Base-by-base conservation (phyloP, 1,284 basidiomycete genomes). In the Rhodotorula sp. region DNA sequence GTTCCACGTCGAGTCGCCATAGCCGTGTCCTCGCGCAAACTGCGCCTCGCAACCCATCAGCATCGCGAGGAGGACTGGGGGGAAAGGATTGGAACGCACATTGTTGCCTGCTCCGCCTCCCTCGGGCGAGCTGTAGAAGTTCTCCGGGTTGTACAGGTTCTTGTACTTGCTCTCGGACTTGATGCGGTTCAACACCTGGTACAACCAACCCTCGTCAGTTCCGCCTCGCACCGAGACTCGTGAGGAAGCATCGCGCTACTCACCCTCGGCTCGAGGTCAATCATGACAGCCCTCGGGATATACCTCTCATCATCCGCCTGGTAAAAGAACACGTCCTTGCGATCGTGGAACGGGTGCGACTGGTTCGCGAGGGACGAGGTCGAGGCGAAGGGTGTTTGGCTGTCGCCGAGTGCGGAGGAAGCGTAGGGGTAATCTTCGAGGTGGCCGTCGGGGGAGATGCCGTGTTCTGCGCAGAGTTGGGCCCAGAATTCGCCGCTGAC, bases 231-330 rank as follows among this genome's bases (percentile, higher is more conserved):
- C 9, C 13, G 47, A 29, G 5, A 46, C 24, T 34, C 17, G 29
- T 24, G 19, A 13, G 4, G 39, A 30, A 29, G 15, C 27, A n/a
- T 48, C 13, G 22, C 10, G 54, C 36, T 4, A 78, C 89, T 78
- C 79, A 95, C 95, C 79, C 96, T 85, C 57, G 96, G 96, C 80
- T 99, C 96, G n/a, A 97, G 86, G 82, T 99, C 96, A 66, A 99
- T 89, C 32, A 99, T 86, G 72, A 99, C 95, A 7, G 96, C 92
- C 64, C 96, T 86, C 15, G 96, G 96, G 75, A 99, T 94, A 81
- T 99, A 99, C 79, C 98, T 95, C 80, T 99, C 96, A 79, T 99
- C 96, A 80, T 99, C 96, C 19, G 96, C 96, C 81, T 99, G 96
- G 81, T 99, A 99, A 83, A 99, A 99, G 83, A 99, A 99, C 53